A percentile compares a stretch with the other conserved stretches of the same genome.
phyloP scores from a whole-genome alignment of 1,284 basidiomycete species.

The Puccinia horiana region DNA sequence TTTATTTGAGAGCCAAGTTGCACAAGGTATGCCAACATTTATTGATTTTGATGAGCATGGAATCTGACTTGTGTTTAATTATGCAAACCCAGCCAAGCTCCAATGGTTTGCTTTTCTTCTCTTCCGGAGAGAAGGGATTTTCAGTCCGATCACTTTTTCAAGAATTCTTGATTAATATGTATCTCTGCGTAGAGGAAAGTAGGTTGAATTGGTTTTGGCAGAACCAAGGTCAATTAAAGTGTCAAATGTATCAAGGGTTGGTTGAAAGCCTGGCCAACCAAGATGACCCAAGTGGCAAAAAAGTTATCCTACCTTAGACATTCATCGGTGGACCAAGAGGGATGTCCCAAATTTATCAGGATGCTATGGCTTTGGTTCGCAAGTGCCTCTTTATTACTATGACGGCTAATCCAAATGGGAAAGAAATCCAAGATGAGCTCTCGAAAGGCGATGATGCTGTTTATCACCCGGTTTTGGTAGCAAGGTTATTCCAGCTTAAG shows the following conservation, averaged over 20 bases:
- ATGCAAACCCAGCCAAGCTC: background rate
- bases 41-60: too few species aligned
- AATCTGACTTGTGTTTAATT: too few species aligned
- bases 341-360: constrained; percentile 59
- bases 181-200: background rate
- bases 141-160: background rate
- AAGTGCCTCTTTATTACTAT: constrained; percentile 60
- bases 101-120: background rate
- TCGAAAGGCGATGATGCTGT: constrained; percentile 60
- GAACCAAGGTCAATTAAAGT: background rate
- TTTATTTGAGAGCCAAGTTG: too few species aligned
- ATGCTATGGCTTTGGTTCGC: constrained; percentile 59
- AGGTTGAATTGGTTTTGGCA: background rate
- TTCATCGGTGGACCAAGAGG: constrained; percentile 59
- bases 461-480: constrained; percentile 63
- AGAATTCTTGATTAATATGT: background rate
- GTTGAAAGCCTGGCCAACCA: background rate
- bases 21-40: too few species aligned
- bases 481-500: too few species aligned
- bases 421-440: constrained; percentile 61
- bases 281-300: constrained; percentile 48
- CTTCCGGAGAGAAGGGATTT: background rate
- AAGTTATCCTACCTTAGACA: constrained; percentile 58
- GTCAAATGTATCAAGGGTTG: background rate
- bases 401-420: constrained; percentile 60